Conservation (phyloP, 805 yeast species). For the Tanozyma kutaoensis region DNA sequence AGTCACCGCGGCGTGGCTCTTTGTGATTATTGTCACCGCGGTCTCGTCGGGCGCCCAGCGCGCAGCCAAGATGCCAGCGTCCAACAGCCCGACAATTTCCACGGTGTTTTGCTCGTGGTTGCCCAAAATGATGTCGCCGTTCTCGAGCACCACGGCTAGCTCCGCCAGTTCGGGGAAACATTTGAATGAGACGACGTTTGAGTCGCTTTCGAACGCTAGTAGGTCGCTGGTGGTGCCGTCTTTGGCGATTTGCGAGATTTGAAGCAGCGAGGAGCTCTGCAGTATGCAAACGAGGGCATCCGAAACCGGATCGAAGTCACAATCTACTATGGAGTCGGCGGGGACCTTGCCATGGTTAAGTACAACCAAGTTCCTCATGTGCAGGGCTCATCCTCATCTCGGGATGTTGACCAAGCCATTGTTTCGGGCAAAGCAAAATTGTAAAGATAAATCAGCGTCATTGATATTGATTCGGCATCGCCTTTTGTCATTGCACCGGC, state of each 20-base stretch:
- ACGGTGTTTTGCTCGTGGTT: conserved; percentile 50
- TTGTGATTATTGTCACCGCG: conserved; percentile 56
- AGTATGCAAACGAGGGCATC: conserved; percentile 61
- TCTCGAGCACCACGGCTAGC: conserved; percentile 49
- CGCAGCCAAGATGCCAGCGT: conserved; percentile 60
- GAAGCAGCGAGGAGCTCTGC: conserved; percentile 41
- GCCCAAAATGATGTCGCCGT: conserved; percentile 68
- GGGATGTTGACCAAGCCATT: too few relatives aligned
- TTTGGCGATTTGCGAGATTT: conserved; percentile 66
- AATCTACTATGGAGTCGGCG: conserved; percentile 38
- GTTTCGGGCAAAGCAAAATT: too few relatives aligned
- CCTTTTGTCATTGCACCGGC: too few relatives aligned
- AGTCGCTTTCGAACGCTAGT: conserved; percentile 43
- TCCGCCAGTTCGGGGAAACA: conserved; percentile 64
- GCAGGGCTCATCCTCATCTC: too few relatives aligned
- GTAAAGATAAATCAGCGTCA: too few relatives aligned
- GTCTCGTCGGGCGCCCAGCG: conserved; percentile 91
- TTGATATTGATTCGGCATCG: too few relatives aligned
- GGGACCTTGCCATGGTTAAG: conserved; percentile 41
- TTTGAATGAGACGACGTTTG: conserved; percentile 35
- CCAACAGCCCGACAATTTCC: conserved; percentile 77
- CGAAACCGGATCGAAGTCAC: conserved; percentile 59
- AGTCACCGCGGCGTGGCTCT: conserved; percentile 44
- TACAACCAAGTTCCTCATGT: conserved; percentile 37
- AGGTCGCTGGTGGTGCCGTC: conserved; percentile 43